Evolutionary conservation across 192 early-diverging fungal species (phyloP), one percentile per base, ranked within the genome.

Genomic region (Lobosporangium transversale): DNA sequence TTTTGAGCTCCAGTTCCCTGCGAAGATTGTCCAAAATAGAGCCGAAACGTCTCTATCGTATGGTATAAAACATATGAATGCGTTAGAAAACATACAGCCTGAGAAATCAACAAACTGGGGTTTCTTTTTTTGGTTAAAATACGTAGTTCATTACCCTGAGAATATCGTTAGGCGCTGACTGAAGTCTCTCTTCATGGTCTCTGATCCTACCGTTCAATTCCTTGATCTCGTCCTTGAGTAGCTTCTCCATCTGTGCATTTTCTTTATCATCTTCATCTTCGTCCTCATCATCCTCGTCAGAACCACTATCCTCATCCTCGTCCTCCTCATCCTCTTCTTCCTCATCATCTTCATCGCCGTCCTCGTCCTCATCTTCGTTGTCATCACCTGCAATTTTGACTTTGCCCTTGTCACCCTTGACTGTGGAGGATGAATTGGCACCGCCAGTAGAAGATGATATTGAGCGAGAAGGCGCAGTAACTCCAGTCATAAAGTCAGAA

Each of bases 151-250:
- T 62, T 83, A 93, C 92, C 87, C 84, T 88, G 54, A 94, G 78
- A 63, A 94, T 90, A 7, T 87, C 85, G 76, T 94, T 93, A 4
- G 86, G 81, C 18, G 91, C 89, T 20, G 84, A 79, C 0, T 80
- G 59, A 2, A 90, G 43, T 54, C 89, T 82, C 0, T 80, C 79
- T 30, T 79, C 56, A 50, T 85, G 89, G 4, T 87, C 84, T 20
- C 84, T 70, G 55, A 93, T 79, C 32, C 82, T 85, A 4, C 59
- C 62, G 43, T 90, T 84, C 59, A 93, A 51, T 33, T 89, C 89
- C 27, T 62, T 71, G 62, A 94, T 89, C 68, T 92, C 91, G 53
- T 89, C 83, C 47, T 76, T 81, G 31, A 86, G 57, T 45, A 83
- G 18, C 69, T 81, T 79, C 70, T 87, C 85, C 44, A 80, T 60